Base-by-base conservation (phyloP, 2,329 filamentous ascomycete species). In the Ascochyta pisi region DNA sequence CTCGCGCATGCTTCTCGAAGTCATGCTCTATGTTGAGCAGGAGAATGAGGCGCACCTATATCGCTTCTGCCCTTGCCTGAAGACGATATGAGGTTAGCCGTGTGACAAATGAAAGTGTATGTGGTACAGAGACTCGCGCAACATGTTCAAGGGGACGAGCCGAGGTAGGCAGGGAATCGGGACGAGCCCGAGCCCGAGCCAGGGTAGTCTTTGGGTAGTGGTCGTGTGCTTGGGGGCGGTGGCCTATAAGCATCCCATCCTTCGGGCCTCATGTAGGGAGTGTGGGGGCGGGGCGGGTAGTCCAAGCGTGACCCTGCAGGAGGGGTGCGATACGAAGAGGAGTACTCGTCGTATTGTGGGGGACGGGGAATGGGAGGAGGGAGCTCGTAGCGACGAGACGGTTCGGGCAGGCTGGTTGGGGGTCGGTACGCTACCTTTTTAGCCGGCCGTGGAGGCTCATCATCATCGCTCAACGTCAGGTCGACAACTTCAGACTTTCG, bases 401-500 rank as follows among this genome's bases (percentile, higher is more conserved):
- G 62, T 45, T 76, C 73, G 46, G 70, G 68, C 43, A 72, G 61
- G 64, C 68, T 73, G 63, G 60, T 73, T 49, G 73, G 74, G 62
- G 74, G 73, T 65, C 59, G 69, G 68, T 76, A 76, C 69, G 73
- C 72, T 75, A 75, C 73, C 72, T 75, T 75, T 66, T 76, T 76
- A 41, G 73, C 59, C 54, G 72, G 71, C 66, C 71, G 70, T 39
- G 55, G 46, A 31, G 72, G 67, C 66, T 81, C 80, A 41, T 81
- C 79, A 39, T 57, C 54, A 57, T 81, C 79, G 58, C 76, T 79
- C 42, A 81, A 61, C 1, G 79, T 82, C 65, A 82, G 69, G 60
- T 82, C 80, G 48, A 83, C 80, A 24, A 82, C 78, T 48, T 79
- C 78, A 12, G 77, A 75, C 27, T 74, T 73, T 33, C 79, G 73